phyloP scores from a whole-genome alignment of 1,139 yeast genomes.

The Yamadazyma epiphylla region DNA sequence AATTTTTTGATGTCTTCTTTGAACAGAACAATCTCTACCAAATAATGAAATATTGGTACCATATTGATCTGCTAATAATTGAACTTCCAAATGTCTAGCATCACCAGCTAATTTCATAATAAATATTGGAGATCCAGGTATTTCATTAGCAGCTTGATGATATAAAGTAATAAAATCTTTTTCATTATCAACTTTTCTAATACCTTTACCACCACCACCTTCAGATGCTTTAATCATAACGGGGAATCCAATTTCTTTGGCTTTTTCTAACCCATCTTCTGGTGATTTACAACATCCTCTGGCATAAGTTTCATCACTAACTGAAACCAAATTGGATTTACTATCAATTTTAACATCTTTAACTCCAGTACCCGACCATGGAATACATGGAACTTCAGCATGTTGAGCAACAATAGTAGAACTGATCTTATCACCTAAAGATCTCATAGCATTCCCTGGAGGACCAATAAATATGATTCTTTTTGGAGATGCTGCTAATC shows the following conservation, averaged over 20 bases:
- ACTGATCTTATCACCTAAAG: conserved; percentile 96
- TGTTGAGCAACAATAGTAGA: conserved; percentile 98
- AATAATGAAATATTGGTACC: conserved; percentile 91
- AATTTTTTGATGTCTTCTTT: conserved; percentile 95
- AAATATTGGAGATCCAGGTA: conserved; percentile 94
- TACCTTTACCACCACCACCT: conserved; percentile 99
- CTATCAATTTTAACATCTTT: conserved; percentile 70
- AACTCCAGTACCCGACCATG: conserved; percentile 99
- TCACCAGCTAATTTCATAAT: conserved; percentile 93
- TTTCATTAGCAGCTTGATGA: conserved; percentile 89
- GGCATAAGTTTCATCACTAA: conserved; percentile 73
- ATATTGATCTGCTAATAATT: conserved; percentile 89
- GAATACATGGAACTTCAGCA: conserved; percentile 96
- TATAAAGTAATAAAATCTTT: conserved; percentile 67
- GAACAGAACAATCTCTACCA: conserved; percentile 97
- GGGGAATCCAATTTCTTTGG: conserved; percentile 86
- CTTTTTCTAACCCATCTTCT: conserved; percentile 83
- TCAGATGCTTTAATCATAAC: conserved; percentile 96
- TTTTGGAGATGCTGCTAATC: conserved; percentile 84
- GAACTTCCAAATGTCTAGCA: conserved; percentile 95
- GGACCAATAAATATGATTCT: conserved; percentile 94
- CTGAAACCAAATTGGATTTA: conserved; percentile 78
- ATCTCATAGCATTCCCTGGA: conserved; percentile 95
- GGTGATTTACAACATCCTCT: conserved; percentile 86
- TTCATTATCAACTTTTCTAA: conserved; percentile 83